Percentiles rank a stretch among this genome's conserved stretches.
Conservation (phyloP, 1,284 basidiomycete genomes). For the Ustilago tritici region DNA sequence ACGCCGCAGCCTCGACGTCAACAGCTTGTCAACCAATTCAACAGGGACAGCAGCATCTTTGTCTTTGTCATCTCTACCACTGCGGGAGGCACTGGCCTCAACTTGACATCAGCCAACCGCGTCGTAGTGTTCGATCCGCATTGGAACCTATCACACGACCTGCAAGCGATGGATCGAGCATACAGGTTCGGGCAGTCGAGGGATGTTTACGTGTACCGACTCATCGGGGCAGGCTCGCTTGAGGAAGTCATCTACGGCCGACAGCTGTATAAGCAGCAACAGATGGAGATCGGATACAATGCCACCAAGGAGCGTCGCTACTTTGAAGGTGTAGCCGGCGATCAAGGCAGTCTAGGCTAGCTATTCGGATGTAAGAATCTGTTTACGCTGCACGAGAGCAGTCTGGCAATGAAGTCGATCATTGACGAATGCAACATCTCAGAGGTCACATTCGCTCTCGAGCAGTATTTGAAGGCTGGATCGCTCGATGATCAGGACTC, state of each 20-base stretch:
- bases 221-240: constrained; percentile 57
- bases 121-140: constrained; percentile 88
- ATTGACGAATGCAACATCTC: constrained; percentile 57
- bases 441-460: constrained; percentile 40
- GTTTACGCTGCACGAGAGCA: constrained; percentile 80
- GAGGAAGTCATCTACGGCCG: constrained; percentile 77
- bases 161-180: constrained; percentile 86
- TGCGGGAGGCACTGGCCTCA: constrained; percentile 80
- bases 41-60: constrained; percentile 79
- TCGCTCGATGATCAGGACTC: constrained; percentile 18
- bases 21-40: constrained; percentile 81
- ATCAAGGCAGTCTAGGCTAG: constrained; percentile 79
- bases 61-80: constrained; percentile 88
- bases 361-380: constrained; percentile 85
- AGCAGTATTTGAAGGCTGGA: constrained; percentile 27
- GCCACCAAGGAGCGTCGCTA: constrained; percentile 73
- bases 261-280: constrained; percentile 89
- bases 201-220: constrained; percentile 56
- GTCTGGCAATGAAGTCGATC: constrained; percentile 47
- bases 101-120: constrained; percentile 88
- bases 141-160: constrained; percentile 85
- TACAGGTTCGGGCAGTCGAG: constrained; percentile 71
- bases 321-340: constrained; percentile 83
- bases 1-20: constrained; percentile 69
- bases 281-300: constrained; percentile 83